Evolutionary conservation across 2,329 filamentous ascomycete genomes (phyloP).

Genomic region (Sclerotinia borealis): DNA sequence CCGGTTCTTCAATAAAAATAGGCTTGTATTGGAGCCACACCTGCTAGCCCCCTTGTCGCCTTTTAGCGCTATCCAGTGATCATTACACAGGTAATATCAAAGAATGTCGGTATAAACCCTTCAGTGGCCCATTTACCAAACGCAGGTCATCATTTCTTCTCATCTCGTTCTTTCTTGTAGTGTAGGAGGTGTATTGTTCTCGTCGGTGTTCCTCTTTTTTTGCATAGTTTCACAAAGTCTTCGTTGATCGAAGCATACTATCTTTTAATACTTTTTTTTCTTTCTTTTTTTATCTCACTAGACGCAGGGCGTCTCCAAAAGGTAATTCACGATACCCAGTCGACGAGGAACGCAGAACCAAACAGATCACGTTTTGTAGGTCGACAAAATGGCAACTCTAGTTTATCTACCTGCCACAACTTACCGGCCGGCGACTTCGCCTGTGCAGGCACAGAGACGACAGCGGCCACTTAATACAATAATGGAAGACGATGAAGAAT

Average conservation of each 20-base stretch:
- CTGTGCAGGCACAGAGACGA: slow-evolving; percentile 48
- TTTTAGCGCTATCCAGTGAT: slow-evolving; percentile 6
- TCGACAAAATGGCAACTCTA: slow-evolving; percentile 31
- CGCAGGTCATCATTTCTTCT: background rate
- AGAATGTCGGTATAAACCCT: slow-evolving; percentile 10
- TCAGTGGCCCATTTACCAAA: slow-evolving; percentile 3
- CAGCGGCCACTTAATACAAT: slow-evolving; percentile 57
- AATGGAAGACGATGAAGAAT: slow-evolving; percentile 46
- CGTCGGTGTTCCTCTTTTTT: slow-evolving; percentile 13
- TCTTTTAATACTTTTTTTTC: slow-evolving; percentile 30
- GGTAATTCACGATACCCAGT: slow-evolving; percentile 19
- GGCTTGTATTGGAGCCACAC: background rate
- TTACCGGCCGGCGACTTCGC: slow-evolving; percentile 41
- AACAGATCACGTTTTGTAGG: slow-evolving; percentile 16
- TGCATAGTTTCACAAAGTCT: slow-evolving; percentile 27
- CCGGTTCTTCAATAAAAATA: slow-evolving; percentile 11
- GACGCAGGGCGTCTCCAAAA: slow-evolving; percentile 29
- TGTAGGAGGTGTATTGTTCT: slow-evolving; percentile 11
- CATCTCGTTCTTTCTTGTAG: slow-evolving; percentile 5
- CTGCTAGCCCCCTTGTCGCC: background rate
- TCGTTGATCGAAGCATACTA: slow-evolving; percentile 35
- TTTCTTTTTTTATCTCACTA: slow-evolving; percentile 16
- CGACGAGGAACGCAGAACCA: slow-evolving; percentile 18
- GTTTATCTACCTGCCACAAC: slow-evolving; percentile 42
- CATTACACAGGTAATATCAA: background rate